phyloP scores from a whole-genome alignment of 192 early-diverging fungal genomes.

The Gigaspora rosea region DNA sequence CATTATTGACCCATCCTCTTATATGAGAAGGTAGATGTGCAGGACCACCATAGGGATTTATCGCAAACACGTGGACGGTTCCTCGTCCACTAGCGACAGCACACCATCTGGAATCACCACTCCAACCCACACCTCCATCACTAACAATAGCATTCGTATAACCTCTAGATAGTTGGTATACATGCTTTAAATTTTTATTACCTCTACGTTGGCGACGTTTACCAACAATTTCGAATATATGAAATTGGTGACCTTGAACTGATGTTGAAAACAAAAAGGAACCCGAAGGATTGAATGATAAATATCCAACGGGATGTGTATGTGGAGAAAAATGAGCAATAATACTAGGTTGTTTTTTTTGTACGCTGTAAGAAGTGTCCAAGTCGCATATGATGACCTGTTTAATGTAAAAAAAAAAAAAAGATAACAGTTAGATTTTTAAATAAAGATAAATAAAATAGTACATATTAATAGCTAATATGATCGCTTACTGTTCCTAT shows the following conservation, averaged over 20 bases:
- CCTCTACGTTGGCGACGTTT: conserved; percentile 28
- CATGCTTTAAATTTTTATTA: conserved; percentile 37
- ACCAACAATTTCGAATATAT: conserved; percentile 61
- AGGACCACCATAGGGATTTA: conserved; percentile 63
- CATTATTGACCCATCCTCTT: conserved; percentile 42
- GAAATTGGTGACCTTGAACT: conserved; percentile 71
- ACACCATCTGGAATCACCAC: conserved; percentile 72
- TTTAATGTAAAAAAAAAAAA: neutral
- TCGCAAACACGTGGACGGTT: conserved; percentile 74
- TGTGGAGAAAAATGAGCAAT: conserved; percentile 75
- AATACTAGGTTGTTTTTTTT: conserved; percentile 42
- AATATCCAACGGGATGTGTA: conserved; percentile 60
- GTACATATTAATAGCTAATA: neutral
- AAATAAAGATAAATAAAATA: too few relatives aligned
- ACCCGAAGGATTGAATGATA: conserved; percentile 66
- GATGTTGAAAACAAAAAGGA: conserved; percentile 72
- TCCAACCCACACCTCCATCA: conserved; percentile 59
- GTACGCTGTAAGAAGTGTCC: conserved; percentile 5
- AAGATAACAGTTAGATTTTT: neutral
- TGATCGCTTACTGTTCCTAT: conserved; percentile 42
- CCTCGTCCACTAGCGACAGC: conserved; percentile 72
- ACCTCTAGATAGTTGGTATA: conserved; percentile 79
- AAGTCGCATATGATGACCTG: conserved; percentile 59
- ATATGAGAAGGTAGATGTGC: conserved; percentile 61
- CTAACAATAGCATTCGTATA: conserved; percentile 76